Base-by-base conservation (phyloP, 495 filamentous ascomycete species). In the Xylaria acuta region DNA sequence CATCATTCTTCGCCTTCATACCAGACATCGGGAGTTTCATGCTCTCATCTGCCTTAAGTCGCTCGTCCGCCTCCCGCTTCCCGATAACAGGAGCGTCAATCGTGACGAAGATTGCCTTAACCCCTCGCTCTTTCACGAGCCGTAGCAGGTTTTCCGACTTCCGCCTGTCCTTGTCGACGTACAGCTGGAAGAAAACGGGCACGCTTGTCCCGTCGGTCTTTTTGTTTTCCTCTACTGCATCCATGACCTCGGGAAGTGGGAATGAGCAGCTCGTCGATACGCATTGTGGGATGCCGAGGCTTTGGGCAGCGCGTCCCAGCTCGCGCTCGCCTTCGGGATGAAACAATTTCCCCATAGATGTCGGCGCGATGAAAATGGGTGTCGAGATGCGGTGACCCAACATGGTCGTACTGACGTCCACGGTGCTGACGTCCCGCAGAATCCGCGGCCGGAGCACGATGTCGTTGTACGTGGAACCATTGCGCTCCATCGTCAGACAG, bases 121-220 rank as follows among this genome's bases (percentile, higher is more conserved):
- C 82, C 60, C 90, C 90, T 1, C 88, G 82, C 20, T 84, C 82
- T 34, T 80, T 83, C 45, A 89, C 89, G 60, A 87, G 81, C 1
- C 81, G 82, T 0, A 97, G 81, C 14, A 96, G 82, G 0, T 80
- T 83, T 60, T 89, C 91, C n/a, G 91, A 90, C 73, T 92, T 92
- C 54, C 81, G 66, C 1, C 92, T 87, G 71, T 93, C 86, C 53
- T 88, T 89, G 79, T 95, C 91, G 65, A 96, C 92, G 75, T 97
- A 97, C 47, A 97, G 82, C 75, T 96, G 94, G 75, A 94, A 91
- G 83, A 94, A 94, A 75, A 93, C 87, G 2, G 84, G 82, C 18
- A 80, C 66, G 30, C 53, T 30, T 3, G 45, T 56, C 16, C 45
- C 20, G 22, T 45, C 73, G 25, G n/a, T 41, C 22, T 3, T 56